Conservation (phyloP, 2,329 filamentous ascomycete genomes). For the Penicillium sp. region DNA sequence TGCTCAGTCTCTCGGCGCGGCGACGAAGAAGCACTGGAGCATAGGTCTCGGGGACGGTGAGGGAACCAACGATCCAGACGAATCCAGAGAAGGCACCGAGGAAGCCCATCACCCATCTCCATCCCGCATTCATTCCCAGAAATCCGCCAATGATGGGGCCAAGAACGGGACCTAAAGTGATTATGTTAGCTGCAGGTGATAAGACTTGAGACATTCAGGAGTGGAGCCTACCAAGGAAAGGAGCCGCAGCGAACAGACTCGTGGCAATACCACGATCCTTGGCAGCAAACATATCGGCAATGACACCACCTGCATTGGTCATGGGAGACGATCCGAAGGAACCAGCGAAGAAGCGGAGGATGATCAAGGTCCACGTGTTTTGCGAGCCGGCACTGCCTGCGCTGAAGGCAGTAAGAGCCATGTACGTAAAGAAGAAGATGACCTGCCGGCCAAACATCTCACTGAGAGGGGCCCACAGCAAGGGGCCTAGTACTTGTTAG, state of each 20-base stretch:
- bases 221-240: too few species aligned
- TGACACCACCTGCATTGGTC: slow-evolving; percentile 36
- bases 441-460: slow-evolving; percentile 56
- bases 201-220: too few species aligned
- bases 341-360: slow-evolving; percentile 57
- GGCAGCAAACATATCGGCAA: slow-evolving; percentile 51
- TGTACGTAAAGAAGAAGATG: slow-evolving; percentile 46
- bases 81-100: slow-evolving; percentile 23
- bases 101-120: slow-evolving; percentile 26
- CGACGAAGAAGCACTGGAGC: slow-evolving; percentile 24
- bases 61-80: slow-evolving; percentile 20
- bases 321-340: slow-evolving; percentile 52
- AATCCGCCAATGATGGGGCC: slow-evolving; percentile 27
- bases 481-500: slow-evolving; percentile 44
- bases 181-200: too few species aligned
- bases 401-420: slow-evolving; percentile 51
- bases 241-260: slow-evolving; percentile 57
- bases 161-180: slow-evolving; percentile 33
- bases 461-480: slow-evolving; percentile 58
- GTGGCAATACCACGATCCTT: slow-evolving; percentile 49
- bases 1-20: slow-evolving; percentile 22
- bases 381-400: slow-evolving; percentile 49
- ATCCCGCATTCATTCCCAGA: slow-evolving; percentile 25
- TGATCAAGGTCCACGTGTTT: slow-evolving; percentile 51
- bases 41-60: slow-evolving; percentile 26